Evolutionary conservation across 1,284 basidiomycete genomes (phyloP).

Genomic region (Tylopilus sp.): DNA sequence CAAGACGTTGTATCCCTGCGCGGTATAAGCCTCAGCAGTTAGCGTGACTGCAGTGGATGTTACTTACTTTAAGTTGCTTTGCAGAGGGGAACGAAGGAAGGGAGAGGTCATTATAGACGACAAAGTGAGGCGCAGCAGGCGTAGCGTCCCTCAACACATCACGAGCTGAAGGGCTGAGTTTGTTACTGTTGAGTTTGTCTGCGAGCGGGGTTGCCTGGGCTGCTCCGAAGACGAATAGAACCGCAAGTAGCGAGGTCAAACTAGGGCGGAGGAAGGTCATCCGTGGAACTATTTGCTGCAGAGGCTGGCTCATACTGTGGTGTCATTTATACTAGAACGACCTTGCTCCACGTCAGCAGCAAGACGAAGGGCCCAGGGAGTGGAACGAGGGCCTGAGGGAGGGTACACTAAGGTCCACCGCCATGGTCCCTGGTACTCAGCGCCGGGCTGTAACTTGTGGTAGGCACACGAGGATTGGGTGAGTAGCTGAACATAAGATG

Average conservation of each 20-base stretch:
- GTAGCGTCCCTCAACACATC: constrained; percentile 54
- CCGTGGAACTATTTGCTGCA: constrained; percentile 7
- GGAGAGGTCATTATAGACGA: constrained; percentile 60
- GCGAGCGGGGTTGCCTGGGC: constrained; percentile 29
- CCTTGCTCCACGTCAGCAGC: background rate
- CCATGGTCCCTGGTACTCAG: constrained; percentile 3
- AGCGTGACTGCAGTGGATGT: background rate
- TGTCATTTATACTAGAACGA: constrained; percentile 29
- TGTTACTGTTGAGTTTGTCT: constrained; percentile 19
- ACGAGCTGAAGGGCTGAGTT: constrained; percentile 43
- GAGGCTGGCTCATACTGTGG: constrained; percentile 9
- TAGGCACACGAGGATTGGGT: background rate
- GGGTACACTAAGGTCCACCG: background rate
- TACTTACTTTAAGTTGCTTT: constrained; percentile 52
- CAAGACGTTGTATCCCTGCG: constrained; percentile 56
- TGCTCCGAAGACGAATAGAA: constrained; percentile 26
- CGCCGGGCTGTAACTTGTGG: background rate
- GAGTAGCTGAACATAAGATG: constrained; percentile 13
- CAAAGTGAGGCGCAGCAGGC: constrained; percentile 60
- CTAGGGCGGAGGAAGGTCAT: constrained; percentile 34
- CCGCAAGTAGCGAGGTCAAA: constrained; percentile 8
- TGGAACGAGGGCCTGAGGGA: background rate
- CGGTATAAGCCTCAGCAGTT: constrained; percentile 8
- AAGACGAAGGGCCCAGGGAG: background rate
- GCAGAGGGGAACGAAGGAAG: constrained; percentile 53